Percentiles rank a stretch among this genome's conserved stretches.
phyloP scores from a whole-genome alignment of 2,329 filamentous ascomycete species.

The Endothia cerciana region DNA sequence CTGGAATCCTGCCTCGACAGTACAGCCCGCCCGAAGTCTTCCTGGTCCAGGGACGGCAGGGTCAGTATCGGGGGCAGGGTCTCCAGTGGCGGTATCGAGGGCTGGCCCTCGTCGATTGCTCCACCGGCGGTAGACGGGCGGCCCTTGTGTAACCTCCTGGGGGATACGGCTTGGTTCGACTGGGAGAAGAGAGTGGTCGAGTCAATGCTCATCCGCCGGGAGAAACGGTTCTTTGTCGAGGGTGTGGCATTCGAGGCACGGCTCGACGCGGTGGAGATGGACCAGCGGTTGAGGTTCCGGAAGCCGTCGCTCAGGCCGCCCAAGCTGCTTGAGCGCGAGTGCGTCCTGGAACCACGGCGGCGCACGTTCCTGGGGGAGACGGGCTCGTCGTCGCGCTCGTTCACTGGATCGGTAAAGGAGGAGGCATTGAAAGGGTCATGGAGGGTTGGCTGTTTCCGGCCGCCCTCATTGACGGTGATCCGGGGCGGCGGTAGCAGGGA shows the following conservation, averaged over 20 bases:
- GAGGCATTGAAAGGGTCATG: slow-evolving; percentile 36
- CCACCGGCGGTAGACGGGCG: slow-evolving; percentile 39
- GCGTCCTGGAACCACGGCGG: slow-evolving; percentile 31
- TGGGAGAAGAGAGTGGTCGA: slow-evolving; percentile 38
- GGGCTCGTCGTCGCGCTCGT: slow-evolving; percentile 31
- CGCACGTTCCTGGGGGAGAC: slow-evolving; percentile 30
- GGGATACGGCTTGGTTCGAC: slow-evolving; percentile 36
- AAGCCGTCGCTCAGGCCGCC: slow-evolving; percentile 47
- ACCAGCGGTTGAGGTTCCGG: slow-evolving; percentile 57
- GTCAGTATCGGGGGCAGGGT: slow-evolving; percentile 47
- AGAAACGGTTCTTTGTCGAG: slow-evolving; percentile 41
- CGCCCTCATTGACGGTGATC: slow-evolving; percentile 33
- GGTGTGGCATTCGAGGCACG: slow-evolving; percentile 44
- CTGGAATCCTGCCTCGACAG: slow-evolving; percentile 23
- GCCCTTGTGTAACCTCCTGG: slow-evolving; percentile 45
- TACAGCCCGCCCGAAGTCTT: slow-evolving; percentile 35
- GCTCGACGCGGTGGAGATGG: slow-evolving; percentile 55
- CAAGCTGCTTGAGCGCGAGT: slow-evolving; percentile 43
- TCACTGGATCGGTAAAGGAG: slow-evolving; percentile 25
- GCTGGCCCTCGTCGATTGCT: slow-evolving; percentile 34
- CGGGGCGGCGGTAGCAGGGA: slow-evolving; percentile 48
- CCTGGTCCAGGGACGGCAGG: slow-evolving; percentile 45
- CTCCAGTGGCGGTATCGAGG: slow-evolving; percentile 38
- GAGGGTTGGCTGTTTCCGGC: slow-evolving; percentile 24
- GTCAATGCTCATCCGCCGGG: slow-evolving; percentile 51